phyloP scores from a whole-genome alignment of 2,329 filamentous ascomycete genomes.

The Chaetothyriales sp. region DNA sequence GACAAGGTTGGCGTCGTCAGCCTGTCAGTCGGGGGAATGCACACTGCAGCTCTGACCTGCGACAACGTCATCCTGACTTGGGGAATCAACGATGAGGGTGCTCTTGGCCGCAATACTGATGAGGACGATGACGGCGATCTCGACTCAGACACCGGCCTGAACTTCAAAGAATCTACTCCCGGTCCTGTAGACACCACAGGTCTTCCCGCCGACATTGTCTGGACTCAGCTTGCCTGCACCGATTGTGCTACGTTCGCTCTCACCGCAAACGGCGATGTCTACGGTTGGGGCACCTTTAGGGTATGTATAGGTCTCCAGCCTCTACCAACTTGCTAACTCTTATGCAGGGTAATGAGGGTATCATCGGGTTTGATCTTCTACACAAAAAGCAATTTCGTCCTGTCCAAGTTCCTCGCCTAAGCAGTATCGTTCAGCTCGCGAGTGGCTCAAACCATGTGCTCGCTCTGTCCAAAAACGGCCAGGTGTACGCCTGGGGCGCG shows the following conservation, averaged over 20 bases:
- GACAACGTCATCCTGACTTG: slow-evolving; percentile 74
- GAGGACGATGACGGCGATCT: slow-evolving; percentile 30
- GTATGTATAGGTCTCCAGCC: slow-evolving; percentile 27
- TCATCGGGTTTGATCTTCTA: slow-evolving; percentile 37
- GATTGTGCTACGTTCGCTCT: slow-evolving; percentile 65
- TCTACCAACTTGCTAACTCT: slow-evolving; percentile 1
- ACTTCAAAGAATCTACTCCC: slow-evolving; percentile 57
- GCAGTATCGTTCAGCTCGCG: slow-evolving; percentile 49
- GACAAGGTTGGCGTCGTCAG: slow-evolving; percentile 30
- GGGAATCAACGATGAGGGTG: slow-evolving; percentile 73
- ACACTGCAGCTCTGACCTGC: slow-evolving; percentile 56
- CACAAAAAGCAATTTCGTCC: slow-evolving; percentile 28
- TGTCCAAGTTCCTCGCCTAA: slow-evolving; percentile 37
- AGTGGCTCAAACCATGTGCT: slow-evolving; percentile 58
- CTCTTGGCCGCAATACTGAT: slow-evolving; percentile 57
- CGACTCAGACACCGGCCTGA: slow-evolving; percentile 40
- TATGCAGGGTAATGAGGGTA: slow-evolving; percentile 40
- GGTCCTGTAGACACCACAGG: slow-evolving; percentile 36
- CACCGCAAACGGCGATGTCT: slow-evolving; percentile 59
- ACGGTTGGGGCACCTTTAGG: slow-evolving; percentile 73
- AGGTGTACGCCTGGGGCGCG: slow-evolving; percentile 56
- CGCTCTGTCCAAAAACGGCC: slow-evolving; percentile 49
- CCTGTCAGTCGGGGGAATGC: slow-evolving; percentile 57
- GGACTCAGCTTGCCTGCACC: slow-evolving; percentile 52
- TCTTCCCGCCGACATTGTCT: slow-evolving; percentile 48